Evolutionary conservation across 2,329 filamentous ascomycete genomes (phyloP), one percentile per base, ranked within the genome.

Genomic region (Thermothelomyces thermophilus): DNA sequence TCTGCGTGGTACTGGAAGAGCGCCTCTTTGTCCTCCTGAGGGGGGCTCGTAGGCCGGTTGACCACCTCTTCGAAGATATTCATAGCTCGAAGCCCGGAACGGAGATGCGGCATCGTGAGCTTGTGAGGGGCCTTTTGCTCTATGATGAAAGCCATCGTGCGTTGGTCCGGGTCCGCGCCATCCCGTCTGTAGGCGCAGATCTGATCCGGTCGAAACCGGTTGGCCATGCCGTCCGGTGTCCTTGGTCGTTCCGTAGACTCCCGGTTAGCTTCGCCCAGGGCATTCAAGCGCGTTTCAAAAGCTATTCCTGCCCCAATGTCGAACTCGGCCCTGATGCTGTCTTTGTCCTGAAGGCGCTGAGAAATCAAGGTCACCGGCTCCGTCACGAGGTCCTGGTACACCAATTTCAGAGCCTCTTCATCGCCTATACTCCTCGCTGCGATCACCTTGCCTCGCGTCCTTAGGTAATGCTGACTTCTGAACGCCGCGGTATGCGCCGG

Each of bases 91-190:
- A 77, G 64, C 28, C 72, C 68, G 19, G 63, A 48, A 30, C 68
- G 66, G 44, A 77, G 69, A 54, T 73, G 65, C 14, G 55, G 56
- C 33, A 65, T 59, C 6, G 68, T 69, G 2, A 78, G 57, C 55
- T 76, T 74, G 56, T 74, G 66, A 0, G 71, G 73, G 14, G 69
- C 56, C 61, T 75, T 78, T 54, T 75, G 73, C 60, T 77, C 67
- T 24, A 63, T 61, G 37, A 72, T 51, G 19, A 63, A 67, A 4
- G 61, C 45, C 49, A 67, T 64, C 7, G 41, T 54, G n/a, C 47
- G 51, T 16, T n/a, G n/a, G 20, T 43, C 44, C 33, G 20, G 31
- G 22, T 35, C 44, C 19, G 17, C 49, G 14, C 57, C 43, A 43
- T 55, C 52, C 16, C 34, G 42, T 22, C 49, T 53, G 46, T 59